phyloP scores from a whole-genome alignment of 257 asterid genomes.

The Leonotis leonurus region DNA sequence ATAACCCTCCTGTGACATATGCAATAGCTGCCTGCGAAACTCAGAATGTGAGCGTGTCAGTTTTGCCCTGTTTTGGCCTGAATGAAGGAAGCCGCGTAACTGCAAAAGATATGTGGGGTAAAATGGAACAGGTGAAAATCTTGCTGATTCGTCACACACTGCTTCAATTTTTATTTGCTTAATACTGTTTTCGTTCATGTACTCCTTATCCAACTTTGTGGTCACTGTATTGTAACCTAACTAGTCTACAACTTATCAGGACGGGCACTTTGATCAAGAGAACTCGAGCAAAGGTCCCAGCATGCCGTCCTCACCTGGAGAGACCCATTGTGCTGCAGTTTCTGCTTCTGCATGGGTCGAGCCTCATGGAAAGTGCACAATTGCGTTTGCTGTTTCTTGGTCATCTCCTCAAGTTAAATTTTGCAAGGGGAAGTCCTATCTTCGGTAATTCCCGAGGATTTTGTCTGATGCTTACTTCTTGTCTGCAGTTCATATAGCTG shows the following conservation, averaged over 20 bases:
- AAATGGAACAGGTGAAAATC: conserved; percentile 88
- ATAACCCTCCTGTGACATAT: conserved; percentile 81
- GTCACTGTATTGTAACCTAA: conserved; percentile 4
- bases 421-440: conserved; percentile 87
- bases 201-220: neutral
- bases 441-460: conserved; percentile 43
- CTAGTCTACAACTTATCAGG: conserved; percentile 37
- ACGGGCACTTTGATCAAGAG: conserved; percentile 86
- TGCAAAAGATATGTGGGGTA: conserved; percentile 96
- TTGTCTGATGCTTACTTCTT: no score
- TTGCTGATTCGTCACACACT: no score
- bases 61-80: conserved; percentile 88
- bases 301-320: conserved; percentile 90
- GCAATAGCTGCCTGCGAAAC: conserved; percentile 98
- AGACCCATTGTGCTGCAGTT: conserved; percentile 91
- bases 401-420: conserved; percentile 93
- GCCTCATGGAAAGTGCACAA: conserved; percentile 91
- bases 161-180: no score
- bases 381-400: conserved; percentile 93
- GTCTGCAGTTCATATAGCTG: no score
- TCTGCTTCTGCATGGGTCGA: conserved; percentile 97
- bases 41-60: conserved; percentile 89
- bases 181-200: neutral
- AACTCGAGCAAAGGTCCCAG: conserved; percentile 68
- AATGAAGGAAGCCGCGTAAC: conserved; percentile 74